These are phyloP conservation scores for Wallacemonas collosoma DNA, from an alignment of 208 protist species.

Conservation along the genomic window DNA sequence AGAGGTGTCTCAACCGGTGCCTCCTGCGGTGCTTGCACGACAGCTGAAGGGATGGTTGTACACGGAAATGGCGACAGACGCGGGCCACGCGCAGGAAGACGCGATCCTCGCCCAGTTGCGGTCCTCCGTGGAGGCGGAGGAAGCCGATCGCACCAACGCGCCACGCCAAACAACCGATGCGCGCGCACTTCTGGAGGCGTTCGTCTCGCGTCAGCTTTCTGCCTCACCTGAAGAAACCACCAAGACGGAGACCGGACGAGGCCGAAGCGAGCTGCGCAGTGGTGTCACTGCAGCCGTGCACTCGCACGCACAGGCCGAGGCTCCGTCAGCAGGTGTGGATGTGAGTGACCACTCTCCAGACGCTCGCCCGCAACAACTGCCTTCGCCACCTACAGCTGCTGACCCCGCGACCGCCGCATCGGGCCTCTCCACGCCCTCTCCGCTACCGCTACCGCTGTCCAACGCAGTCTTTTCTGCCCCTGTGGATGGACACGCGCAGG, in stretches of 20 bases:
- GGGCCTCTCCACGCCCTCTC: too few relatives aligned
- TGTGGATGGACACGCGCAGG: not conserved
- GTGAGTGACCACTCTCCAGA: too few relatives aligned
- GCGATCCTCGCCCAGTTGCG: conserved; percentile 23
- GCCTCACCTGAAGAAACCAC: not conserved
- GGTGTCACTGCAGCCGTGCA: too few relatives aligned
- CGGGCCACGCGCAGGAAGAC: conserved; percentile 28
- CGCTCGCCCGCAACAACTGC: too few relatives aligned
- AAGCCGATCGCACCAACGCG: not conserved
- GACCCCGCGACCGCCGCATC: not conserved
- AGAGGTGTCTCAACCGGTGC: not conserved
- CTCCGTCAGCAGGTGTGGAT: too few relatives aligned
- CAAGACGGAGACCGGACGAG: not conserved
- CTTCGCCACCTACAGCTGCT: too few relatives aligned
- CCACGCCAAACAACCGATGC: not conserved
- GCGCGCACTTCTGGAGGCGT: conserved; percentile 25
- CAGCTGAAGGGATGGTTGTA: conserved; percentile 58
- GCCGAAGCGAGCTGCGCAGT: not conserved
- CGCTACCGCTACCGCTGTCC: not conserved
- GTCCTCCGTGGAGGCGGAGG: conserved; percentile 26
- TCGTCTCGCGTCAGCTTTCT: conserved; percentile 2
- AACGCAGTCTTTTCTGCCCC: not conserved
- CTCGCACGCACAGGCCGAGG: too few relatives aligned
- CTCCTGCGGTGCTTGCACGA: conserved; percentile 9
- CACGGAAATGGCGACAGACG: conserved; percentile 43